Base-by-base conservation (phyloP, 2,329 filamentous ascomycete genomes). In the Botrytis squamosa region DNA sequence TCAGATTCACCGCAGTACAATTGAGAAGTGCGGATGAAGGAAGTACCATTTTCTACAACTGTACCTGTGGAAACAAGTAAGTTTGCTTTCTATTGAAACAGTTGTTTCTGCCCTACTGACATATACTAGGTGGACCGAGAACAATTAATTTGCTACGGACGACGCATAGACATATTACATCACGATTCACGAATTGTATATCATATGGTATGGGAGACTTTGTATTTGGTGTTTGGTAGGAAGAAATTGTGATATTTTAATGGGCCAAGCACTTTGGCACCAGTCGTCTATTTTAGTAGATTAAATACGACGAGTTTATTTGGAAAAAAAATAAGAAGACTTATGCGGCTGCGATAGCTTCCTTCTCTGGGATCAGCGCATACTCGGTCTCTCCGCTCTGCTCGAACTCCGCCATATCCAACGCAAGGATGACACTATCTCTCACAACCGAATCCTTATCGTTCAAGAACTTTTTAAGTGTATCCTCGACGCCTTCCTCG, bases 381-480 rank as follows among this genome's bases (percentile, higher is more conserved):
- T 99, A 99, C 82, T 99, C 95, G 46, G 90, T 85, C 83, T 97
- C 90, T 60, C 93, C 93, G 78, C 90, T 93, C 85, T 93, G 94
- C 86, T 99, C 96, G 80, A 94, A 98, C 81, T 98, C 95, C 18
- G 95, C 96, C 94, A 99, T 99, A 83, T 99, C 96, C 77, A 99
- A 86, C 63, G 96, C 96, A 73, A 99, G 96, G 79, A 98, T 90
- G 57, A 97, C 91, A 83, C 95, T 98, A 81, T 99, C 96, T 74
- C 94, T 90, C 60, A 99, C 96, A 9, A 99, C 95, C 82, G 93
- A 90, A 83, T 98, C 95, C 75, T 94, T 90, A 82, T 99, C 97
- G 76, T 97, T 85, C 77, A 98, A 84, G 84, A 98, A 98, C 76
- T 86, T 88, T 83, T 89, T 93, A 80, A 99, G 82, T 6, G 90